Base-by-base conservation (phyloP, 2,329 filamentous ascomycete genomes). In the Pseudofabraea citricarpa region DNA sequence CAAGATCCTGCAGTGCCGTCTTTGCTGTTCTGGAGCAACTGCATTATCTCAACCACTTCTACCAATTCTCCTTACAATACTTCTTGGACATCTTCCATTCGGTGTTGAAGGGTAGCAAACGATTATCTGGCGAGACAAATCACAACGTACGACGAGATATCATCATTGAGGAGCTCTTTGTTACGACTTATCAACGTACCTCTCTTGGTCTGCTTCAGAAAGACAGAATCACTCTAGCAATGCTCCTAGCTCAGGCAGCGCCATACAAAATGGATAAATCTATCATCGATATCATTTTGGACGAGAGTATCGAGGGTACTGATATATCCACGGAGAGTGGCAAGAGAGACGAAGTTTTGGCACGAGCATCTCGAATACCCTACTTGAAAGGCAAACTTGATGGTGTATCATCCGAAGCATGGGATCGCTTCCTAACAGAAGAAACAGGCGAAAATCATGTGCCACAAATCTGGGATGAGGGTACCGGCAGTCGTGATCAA, bases 11-110 rank as follows among this genome's bases (percentile, higher is more conserved):
- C 77, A 96, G 91, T 69, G 90, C 93, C 43, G 91, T 98, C 32
- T 98, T 97, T 64, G 90, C 94, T 23, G 87, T 98, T 12, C 74
- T 98, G 48, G 94, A 98, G 69, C 91, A 98, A 65, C 79, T 98
- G 45, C 91, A 97, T 66, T 94, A 96, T 62, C 83, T 98, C 64
- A 96, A 98, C 65, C 93, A 97, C 72, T 97, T 97, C 69, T 98
- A 98, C 67, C 94, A 97, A 64, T 98, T 98, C 74, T 98, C 93
- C 27, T 76, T 98, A 47, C 90, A 96, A 65, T 98, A 95, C 69
- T 98, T 98, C 69, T 79, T 95, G 43, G 87, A 96, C 63, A 98
- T 98, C 56, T 98, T 98, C 77, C 87, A 95, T 62, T 81, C 85
- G 5, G 93, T 98, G 6, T 75, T 98, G 29, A 85, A 85, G 55